These are phyloP conservation scores for Penicillium glabrum DNA, from an alignment of 2,329 filamentous ascomycete genomes.

Conservation along the genomic window DNA sequence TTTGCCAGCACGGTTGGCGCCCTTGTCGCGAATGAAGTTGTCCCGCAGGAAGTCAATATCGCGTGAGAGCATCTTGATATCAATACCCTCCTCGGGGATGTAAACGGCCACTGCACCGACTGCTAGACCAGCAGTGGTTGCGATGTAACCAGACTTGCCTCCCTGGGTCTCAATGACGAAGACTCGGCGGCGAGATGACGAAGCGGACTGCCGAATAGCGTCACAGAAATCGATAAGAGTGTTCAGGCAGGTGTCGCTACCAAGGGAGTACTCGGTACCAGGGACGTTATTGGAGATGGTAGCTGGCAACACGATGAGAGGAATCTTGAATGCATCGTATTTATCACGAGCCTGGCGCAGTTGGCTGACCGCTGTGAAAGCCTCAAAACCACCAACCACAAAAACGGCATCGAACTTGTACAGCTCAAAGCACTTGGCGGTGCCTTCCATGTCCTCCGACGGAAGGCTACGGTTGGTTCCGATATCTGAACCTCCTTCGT, in stretches of 20 bases:
- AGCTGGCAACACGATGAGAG: constrained; percentile 87
- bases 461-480: constrained; percentile 95
- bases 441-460: constrained; percentile 77
- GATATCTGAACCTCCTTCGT: constrained; percentile 95
- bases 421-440: constrained; percentile 78
- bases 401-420: constrained; percentile 92
- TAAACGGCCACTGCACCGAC: constrained; percentile 93
- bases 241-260: constrained; percentile 95
- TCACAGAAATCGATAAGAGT: constrained; percentile 94
- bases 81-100: constrained; percentile 94
- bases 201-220: constrained; percentile 95
- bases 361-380: constrained; percentile 87
- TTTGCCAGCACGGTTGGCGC: constrained; percentile 85
- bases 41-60: constrained; percentile 89
- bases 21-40: constrained; percentile 80
- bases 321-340: constrained; percentile 86
- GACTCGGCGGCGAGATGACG: constrained; percentile 85
- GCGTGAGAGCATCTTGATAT: constrained; percentile 84
- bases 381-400: constrained; percentile 92
- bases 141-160: constrained; percentile 89
- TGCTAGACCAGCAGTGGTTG: constrained; percentile 84
- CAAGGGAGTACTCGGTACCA: constrained; percentile 93
- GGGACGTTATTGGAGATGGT: constrained; percentile 99
- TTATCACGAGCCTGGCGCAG: constrained; percentile 75
- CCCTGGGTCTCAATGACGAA: constrained; percentile 99